Evolutionary conservation across 495 filamentous ascomycete genomes (phyloP).

Genomic region (Opeltia flavorubescens): DNA sequence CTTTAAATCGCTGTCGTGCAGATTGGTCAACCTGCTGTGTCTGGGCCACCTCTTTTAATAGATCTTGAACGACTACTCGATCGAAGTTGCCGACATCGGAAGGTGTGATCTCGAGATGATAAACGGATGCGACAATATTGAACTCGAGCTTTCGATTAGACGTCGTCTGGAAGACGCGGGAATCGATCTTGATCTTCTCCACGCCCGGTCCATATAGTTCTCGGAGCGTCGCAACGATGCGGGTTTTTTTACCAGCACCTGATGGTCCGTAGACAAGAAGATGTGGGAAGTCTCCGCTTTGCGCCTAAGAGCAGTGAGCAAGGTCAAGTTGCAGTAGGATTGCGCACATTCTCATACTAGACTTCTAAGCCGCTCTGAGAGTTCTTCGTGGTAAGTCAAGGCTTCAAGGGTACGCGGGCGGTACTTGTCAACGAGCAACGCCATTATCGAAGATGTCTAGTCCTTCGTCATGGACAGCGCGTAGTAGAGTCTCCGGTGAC

Average conservation of each 20-base stretch:
- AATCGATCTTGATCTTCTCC: slow-evolving; percentile 95
- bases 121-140: slow-evolving; percentile 90
- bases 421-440: slow-evolving; percentile 87
- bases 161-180: slow-evolving; percentile 87
- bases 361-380: slow-evolving; percentile 75
- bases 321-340: slow-evolving; percentile 9
- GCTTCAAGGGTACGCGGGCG: slow-evolving; percentile 78
- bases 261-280: slow-evolving; percentile 93
- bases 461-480: too few relatives aligned
- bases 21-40: slow-evolving; percentile 90
- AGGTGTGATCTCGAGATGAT: slow-evolving; percentile 96
- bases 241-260: slow-evolving; percentile 93
- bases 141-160: slow-evolving; percentile 96
- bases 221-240: slow-evolving; percentile 84
- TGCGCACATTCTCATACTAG: slow-evolving; percentile 45
- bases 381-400: slow-evolving; percentile 75
- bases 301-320: slow-evolving; percentile 44
- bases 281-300: slow-evolving; percentile 94
- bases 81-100: slow-evolving; percentile 96
- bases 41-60: slow-evolving; percentile 95
- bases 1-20: slow-evolving; percentile 88
- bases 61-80: slow-evolving; percentile 84
- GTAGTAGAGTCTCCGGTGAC: too few relatives aligned
- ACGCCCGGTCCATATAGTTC: slow-evolving; percentile 85
- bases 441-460: too few relatives aligned